These are phyloP conservation scores for Crepidotus sp. DNA, from an alignment of 1,284 basidiomycete genomes.

Conservation along the genomic window DNA sequence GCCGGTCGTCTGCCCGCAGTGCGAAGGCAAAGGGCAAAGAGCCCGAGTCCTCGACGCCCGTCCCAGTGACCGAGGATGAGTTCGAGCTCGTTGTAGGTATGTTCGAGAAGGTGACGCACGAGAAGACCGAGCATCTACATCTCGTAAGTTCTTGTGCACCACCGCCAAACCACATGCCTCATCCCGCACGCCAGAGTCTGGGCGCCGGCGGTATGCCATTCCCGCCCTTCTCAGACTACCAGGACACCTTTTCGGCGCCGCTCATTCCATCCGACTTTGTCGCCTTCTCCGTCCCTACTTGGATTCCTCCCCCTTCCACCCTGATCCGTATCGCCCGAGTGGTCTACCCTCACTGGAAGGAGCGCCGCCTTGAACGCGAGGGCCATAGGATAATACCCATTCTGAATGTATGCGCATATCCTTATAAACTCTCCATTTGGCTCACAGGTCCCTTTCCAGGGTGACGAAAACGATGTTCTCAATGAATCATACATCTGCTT, in stretches of 20 bases:
- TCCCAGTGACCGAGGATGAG: conserved; percentile 77
- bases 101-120: conserved; percentile 87
- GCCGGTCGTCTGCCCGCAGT: conserved; percentile 48
- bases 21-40: conserved; percentile 76
- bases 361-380: conserved; percentile 62
- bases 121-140: conserved; percentile 87
- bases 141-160: conserved; percentile 48
- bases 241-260: conserved; percentile 56
- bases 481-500: conserved; percentile 99
- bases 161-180: conserved; percentile 3
- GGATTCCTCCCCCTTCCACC: conserved; percentile 48
- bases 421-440: neutral
- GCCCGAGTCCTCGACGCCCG: conserved; percentile 50
- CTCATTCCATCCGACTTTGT: conserved; percentile 55
- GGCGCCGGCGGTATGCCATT: conserved; percentile 62
- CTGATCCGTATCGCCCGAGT: conserved; percentile 57
- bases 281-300: conserved; percentile 49
- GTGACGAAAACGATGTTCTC: conserved; percentile 82
- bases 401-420: conserved; percentile 54
- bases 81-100: conserved; percentile 95
- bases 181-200: conserved; percentile 35
- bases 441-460: conserved; percentile 33
- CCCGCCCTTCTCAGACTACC: conserved; percentile 75
- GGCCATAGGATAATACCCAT: conserved; percentile 75
- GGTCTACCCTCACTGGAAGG: conserved; percentile 79